Base-by-base conservation (phyloP, 2,329 filamentous ascomycete species). In the Calonectria hawksworthii region DNA sequence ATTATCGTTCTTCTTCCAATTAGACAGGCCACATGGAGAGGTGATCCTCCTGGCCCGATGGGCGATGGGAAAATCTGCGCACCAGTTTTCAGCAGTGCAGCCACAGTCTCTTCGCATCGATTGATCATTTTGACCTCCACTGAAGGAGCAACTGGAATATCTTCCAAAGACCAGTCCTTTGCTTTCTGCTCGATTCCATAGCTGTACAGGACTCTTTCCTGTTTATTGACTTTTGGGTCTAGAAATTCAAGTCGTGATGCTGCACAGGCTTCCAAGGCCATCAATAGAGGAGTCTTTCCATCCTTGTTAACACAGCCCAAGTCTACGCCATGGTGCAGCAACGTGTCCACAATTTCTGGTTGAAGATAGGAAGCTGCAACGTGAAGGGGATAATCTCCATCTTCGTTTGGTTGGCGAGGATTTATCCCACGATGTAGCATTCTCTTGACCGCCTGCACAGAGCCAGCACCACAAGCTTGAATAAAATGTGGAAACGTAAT, bases 1-100 rank as follows among this genome's bases (percentile, higher is more conserved):
- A 68, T 30, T 4, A n/a, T 30, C 0, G n/a, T 21, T 36, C 91
- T 89, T 38, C 82, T 84, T 23, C 73, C 73, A 18, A 64, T 64
- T 0, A 76, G 47, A n/a, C 73, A 76, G 11, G 69, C 70, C 2
- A 75, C 4, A 26, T 76, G 73, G 14, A 76, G 52, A 10, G 73
- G 69, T 8, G 50, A 23, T 9, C 65, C 65, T 14, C 34, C 36
- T 6, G 23, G 9, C 23, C 13, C 47, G 16, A 3, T 13, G 26
- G 16, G 5, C 2, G 8, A 38, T 9, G 16, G 10, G 26, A 11
- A 18, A 3, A 38, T 26, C 3, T 14, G 2, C 6, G 38, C 38
- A 21, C 16, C 9, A 23, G 21, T 32, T 11, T 21, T 50, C 26
- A 65, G 34, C 14, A 65, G n/a, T 4, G 44, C 61, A 11, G 34